phyloP scores from a whole-genome alignment of 371 early-diverging fungal species.

The Furculomyces boomerangus region DNA sequence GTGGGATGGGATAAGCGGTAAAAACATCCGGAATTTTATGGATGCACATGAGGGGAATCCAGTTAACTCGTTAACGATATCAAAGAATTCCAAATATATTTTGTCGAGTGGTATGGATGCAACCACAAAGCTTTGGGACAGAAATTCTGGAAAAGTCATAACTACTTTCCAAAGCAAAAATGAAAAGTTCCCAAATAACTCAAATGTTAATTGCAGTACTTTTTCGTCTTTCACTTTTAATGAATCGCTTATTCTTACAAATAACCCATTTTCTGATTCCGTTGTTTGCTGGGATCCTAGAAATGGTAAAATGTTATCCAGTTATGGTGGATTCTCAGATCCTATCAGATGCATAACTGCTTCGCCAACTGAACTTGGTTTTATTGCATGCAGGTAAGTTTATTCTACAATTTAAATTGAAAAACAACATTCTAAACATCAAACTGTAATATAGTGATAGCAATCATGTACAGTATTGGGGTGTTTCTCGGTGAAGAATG shows the following conservation, averaged over 20 bases:
- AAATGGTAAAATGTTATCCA: conserved; percentile 30
- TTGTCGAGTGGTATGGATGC: conserved; percentile 40
- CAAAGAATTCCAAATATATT: conserved; percentile 53
- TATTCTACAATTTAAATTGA: not conserved
- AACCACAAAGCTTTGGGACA: not conserved
- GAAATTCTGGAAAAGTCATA: not conserved
- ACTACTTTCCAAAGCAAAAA: not conserved
- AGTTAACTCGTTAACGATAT: conserved; percentile 50
- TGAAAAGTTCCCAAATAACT: not conserved
- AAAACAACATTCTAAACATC: not conserved
- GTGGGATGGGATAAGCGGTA: conserved; percentile 66
- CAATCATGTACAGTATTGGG: not conserved
- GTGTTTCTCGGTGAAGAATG: not conserved
- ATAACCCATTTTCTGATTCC: conserved; percentile 46
- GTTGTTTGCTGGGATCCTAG: conserved; percentile 47
- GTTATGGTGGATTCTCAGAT: conserved; percentile 27
- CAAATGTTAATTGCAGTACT: not conserved
- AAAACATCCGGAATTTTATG: conserved; percentile 44
- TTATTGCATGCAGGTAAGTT: conserved; percentile 21
- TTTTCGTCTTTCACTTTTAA: conserved; percentile 37
- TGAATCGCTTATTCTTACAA: conserved; percentile 57
- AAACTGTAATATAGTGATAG: not conserved
- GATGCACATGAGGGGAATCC: conserved; percentile 58
- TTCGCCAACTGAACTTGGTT: conserved; percentile 34
- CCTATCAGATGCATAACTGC: conserved; percentile 42